A percentile compares a stretch with the other conserved stretches of the same genome.
Conservation (phyloP, 139 green algal genomes). For the Chlamydomonas applanata region DNA sequence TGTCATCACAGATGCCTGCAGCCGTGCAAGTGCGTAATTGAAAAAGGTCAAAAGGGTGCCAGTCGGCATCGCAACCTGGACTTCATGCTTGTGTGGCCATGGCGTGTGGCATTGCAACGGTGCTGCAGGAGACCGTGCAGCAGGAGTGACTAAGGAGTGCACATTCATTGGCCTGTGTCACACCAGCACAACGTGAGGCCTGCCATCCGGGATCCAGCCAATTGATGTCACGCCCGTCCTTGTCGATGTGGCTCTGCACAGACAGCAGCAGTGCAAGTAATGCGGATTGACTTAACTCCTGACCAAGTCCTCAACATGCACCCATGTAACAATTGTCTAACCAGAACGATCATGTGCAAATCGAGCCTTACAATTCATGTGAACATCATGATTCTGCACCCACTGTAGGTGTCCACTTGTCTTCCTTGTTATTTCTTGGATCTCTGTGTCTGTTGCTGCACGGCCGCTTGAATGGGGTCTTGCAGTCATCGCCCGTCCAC, state of each 20-base stretch:
- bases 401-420: background rate
- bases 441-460: background rate
- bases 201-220: background rate
- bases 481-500: conserved; percentile 1
- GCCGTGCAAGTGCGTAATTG: background rate
- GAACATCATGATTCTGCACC: too few species aligned
- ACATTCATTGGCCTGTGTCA: background rate
- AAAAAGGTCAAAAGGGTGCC: too few species aligned
- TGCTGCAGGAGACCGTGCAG: too few species aligned
- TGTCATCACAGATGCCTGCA: conserved; percentile 9
- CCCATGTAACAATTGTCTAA: too few species aligned
- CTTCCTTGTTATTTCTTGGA: background rate
- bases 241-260: background rate
- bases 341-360: too few species aligned
- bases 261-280: background rate
- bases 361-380: too few species aligned
- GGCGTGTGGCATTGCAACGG: too few species aligned
- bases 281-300: too few species aligned
- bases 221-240: background rate
- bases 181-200: background rate
- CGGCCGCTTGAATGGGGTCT: background rate
- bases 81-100: too few species aligned
- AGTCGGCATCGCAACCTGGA: too few species aligned
- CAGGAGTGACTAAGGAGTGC: background rate
- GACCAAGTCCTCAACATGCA: too few species aligned